phyloP scores from a whole-genome alignment of 768 basidiomycete genomes.

The Rhodotorula kratochvilovae region DNA sequence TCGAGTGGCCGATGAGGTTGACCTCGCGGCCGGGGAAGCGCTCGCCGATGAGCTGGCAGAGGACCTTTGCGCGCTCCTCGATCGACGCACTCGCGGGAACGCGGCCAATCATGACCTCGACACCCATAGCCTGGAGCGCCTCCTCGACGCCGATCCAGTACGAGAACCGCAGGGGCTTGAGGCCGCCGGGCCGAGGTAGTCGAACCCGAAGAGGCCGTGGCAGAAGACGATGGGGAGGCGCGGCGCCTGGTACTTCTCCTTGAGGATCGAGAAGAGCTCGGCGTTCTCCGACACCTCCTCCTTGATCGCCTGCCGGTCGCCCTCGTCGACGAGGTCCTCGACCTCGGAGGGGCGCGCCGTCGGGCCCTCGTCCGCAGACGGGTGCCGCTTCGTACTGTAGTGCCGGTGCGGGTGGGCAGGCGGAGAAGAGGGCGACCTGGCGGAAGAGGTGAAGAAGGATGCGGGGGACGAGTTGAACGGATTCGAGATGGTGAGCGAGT shows the following conservation, averaged over 20 bases:
- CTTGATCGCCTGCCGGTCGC: slow-evolving; percentile 10
- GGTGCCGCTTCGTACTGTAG: slow-evolving; percentile 3
- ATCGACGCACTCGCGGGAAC: slow-evolving; percentile 62
- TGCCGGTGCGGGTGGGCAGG: not conserved
- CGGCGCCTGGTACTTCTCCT: slow-evolving; percentile 58
- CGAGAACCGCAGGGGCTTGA: slow-evolving; percentile 72
- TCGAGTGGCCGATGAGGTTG: slow-evolving; percentile 83
- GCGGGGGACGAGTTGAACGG: slow-evolving; percentile 14
- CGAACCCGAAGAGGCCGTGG: slow-evolving; percentile 84
- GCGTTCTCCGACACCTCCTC: slow-evolving; percentile 26
- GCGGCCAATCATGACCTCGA: slow-evolving; percentile 83
- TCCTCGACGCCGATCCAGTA: slow-evolving; percentile 98
- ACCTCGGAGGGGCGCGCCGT: slow-evolving; percentile 11
- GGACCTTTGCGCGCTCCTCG: slow-evolving; percentile 78
- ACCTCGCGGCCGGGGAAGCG: slow-evolving; percentile 76
- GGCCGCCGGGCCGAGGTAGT: slow-evolving; percentile 70
- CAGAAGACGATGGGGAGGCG: slow-evolving; percentile 88
- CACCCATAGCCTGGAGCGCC: slow-evolving; percentile 79
- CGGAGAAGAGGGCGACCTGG: not conserved
- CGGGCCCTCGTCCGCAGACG: slow-evolving; percentile 1
- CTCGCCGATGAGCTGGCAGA: slow-evolving; percentile 74
- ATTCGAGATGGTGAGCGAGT: slow-evolving; percentile 27
- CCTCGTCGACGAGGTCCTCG: slow-evolving; percentile 19
- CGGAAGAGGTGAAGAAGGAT: not conserved
- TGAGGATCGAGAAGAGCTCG: slow-evolving; percentile 28